phyloP scores from a whole-genome alignment of 805 yeast genomes.

The Kuraishia molischiana region DNA sequence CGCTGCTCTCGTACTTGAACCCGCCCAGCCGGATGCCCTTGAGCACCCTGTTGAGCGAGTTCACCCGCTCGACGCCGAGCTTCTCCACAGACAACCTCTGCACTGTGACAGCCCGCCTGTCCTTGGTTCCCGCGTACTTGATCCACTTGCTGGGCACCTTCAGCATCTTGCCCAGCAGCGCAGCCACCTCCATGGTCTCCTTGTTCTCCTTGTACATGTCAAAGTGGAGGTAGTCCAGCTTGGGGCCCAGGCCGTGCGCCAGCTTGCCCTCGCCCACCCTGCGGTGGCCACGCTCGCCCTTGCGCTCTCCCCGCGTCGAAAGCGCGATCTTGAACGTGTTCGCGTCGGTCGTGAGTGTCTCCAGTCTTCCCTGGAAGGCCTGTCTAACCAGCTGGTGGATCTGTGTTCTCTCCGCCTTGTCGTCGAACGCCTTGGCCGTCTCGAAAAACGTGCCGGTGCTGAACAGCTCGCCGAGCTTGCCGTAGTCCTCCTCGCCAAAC shows the following conservation, averaged over 20 bases:
- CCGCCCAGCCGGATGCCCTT: slow-evolving; percentile 77
- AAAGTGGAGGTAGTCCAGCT: slow-evolving; percentile 61
- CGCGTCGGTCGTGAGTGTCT: slow-evolving; percentile 63
- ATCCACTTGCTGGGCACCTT: slow-evolving; percentile 63
- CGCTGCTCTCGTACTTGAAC: slow-evolving; percentile 53
- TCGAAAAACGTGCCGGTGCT: slow-evolving; percentile 46
- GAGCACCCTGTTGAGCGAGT: slow-evolving; percentile 64
- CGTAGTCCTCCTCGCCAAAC: slow-evolving; percentile 55
- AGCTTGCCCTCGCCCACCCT: slow-evolving; percentile 33
- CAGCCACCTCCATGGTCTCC: slow-evolving; percentile 94
- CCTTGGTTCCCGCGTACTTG: slow-evolving; percentile 92
- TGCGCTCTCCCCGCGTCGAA: slow-evolving; percentile 23
- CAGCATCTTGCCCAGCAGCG: slow-evolving; percentile 59
- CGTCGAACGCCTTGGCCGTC: slow-evolving; percentile 46
- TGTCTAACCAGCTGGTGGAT: slow-evolving; percentile 70
- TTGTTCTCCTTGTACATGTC: slow-evolving; percentile 87
- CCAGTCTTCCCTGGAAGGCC: slow-evolving; percentile 66
- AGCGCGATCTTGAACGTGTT: slow-evolving; percentile 59
- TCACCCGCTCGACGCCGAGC: slow-evolving; percentile 65
- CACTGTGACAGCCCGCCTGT: slow-evolving; percentile 90
- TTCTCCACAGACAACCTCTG: slow-evolving; percentile 67
- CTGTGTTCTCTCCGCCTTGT: slow-evolving; percentile 65
- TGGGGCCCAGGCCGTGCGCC: slow-evolving; percentile 67
- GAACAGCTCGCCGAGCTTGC: slow-evolving; percentile 40
- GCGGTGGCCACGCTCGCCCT: slow-evolving; percentile 11